Conservation (phyloP, 2,329 filamentous ascomycete species). For the Clarireedia homoeocarpa region DNA sequence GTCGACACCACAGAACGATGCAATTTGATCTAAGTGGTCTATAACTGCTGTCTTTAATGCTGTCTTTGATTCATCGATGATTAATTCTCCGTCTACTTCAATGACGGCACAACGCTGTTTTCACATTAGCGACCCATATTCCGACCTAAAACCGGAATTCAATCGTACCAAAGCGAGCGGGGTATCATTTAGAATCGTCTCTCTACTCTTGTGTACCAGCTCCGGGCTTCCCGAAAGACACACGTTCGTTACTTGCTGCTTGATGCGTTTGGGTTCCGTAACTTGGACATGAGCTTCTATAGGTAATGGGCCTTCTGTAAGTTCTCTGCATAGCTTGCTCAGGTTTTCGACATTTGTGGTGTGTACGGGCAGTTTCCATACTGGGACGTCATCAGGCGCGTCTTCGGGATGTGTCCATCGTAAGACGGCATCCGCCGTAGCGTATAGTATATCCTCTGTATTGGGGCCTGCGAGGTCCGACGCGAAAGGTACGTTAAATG, state of each 20-base stretch:
- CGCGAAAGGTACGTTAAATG: slow-evolving; percentile 95
- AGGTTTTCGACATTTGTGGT: slow-evolving; percentile 76
- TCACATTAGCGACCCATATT: slow-evolving; percentile 24
- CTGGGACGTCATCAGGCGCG: slow-evolving; percentile 73
- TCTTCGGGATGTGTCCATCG: slow-evolving; percentile 92
- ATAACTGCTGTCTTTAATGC: slow-evolving; percentile 69
- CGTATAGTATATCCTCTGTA: slow-evolving; percentile 89
- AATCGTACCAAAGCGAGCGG: slow-evolving; percentile 79
- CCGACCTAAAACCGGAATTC: background rate
- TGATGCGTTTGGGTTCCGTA: slow-evolving; percentile 65
- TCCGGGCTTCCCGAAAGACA: slow-evolving; percentile 85
- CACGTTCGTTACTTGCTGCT: slow-evolving; percentile 70
- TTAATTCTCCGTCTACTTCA: slow-evolving; percentile 85
- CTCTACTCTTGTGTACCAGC: slow-evolving; percentile 80
- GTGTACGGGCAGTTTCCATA: slow-evolving; percentile 88
- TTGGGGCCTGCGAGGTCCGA: slow-evolving; percentile 89
- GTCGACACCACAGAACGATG: slow-evolving; percentile 85
- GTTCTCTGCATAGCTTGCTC: slow-evolving; percentile 70
- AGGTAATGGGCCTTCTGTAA: slow-evolving; percentile 62
- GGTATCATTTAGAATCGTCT: slow-evolving; percentile 83
- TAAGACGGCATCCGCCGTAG: slow-evolving; percentile 77
- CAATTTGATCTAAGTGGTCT: slow-evolving; percentile 79
- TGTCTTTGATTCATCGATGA: slow-evolving; percentile 62
- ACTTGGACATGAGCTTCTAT: slow-evolving; percentile 80
- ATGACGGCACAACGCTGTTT: slow-evolving; percentile 81